Evolutionary conservation across 768 basidiomycete species (phyloP).

Genomic region (Boletus reticulatus): DNA sequence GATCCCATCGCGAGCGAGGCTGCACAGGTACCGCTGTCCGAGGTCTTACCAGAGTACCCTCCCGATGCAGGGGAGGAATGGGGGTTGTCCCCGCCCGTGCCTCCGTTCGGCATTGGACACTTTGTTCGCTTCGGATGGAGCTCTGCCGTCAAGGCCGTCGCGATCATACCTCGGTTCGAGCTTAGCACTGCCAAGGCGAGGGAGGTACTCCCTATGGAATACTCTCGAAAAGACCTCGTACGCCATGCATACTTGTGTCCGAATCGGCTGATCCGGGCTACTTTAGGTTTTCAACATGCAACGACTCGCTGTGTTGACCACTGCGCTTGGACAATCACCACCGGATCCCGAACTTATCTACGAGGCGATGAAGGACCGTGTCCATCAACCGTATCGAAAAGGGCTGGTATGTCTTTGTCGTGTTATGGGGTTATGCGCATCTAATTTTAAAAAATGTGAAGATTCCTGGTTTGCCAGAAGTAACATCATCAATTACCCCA

Average conservation of each 20-base stretch:
- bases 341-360: conserved; percentile 97
- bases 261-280: background rate
- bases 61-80: conserved; percentile 88
- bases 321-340: conserved; percentile 85
- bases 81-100: conserved; percentile 85
- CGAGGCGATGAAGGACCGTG: conserved; percentile 98
- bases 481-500: conserved; percentile 87
- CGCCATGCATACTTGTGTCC: background rate
- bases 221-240: conserved; percentile 90
- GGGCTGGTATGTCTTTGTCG: conserved; percentile 55
- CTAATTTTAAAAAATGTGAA: conserved; percentile 31
- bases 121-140: conserved; percentile 90
- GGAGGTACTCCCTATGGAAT: conserved; percentile 78
- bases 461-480: conserved; percentile 95
- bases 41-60: conserved; percentile 96
- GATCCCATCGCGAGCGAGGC: conserved; percentile 77
- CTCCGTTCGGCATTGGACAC: conserved; percentile 90
- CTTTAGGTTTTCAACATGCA: conserved; percentile 94
- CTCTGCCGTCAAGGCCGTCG: conserved; percentile 81
- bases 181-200: conserved; percentile 94
- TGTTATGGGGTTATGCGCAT: background rate
- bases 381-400: conserved; percentile 96
- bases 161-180: conserved; percentile 94
- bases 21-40: conserved; percentile 88
- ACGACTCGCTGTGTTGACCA: conserved; percentile 92